Base-by-base conservation (phyloP, 805 yeast species). In the Sugiyamaella qingdaonensis region DNA sequence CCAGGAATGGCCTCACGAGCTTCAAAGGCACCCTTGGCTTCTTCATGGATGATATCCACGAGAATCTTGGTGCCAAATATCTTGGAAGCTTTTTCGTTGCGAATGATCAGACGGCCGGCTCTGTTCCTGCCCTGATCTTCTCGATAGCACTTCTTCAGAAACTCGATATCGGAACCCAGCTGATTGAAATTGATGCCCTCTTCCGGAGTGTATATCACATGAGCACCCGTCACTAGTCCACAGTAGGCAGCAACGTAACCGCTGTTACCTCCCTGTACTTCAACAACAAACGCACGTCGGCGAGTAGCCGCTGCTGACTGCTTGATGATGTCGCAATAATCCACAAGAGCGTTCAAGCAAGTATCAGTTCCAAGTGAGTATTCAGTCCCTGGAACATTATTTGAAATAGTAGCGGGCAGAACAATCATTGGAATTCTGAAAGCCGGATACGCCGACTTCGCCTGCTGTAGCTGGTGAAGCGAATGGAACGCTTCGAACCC, bases 371-470 rank as follows among this genome's bases (percentile, higher is more conserved):
- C 99, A 54, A 94, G 73, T 0, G 97, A 90, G 71, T 90, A 90
- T 71, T 94, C 97, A 1, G 98, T 86, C 55, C 99, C 99, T n/a
- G 99, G 99, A 48, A 94, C 98, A 63, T 94, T 94, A 74, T 94
- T 94, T 14, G 97, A 90, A 59, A 94, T 88, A 1, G 99, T 94
- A 2, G 98, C 92, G 10, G 99, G 99, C 60, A 94, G 78, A 62
- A 88, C 81, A 41, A 88, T 86, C 88, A 92, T 85, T 58, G 99
- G 99, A 60, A 94, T 90, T 70, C 92, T 82, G 74, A 94, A 88
- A 29, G 92, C 83, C 43, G 99, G 98, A 73, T 89, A 94, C 54
- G 81, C 73, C 13, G 68, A 60, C 69, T 97, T 81, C 32, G 94
- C 89, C 61, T 78, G 77, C 61, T 87, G 86, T 60, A 94, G 78